A percentile compares a stretch with the other conserved stretches of the same genome.
These are phyloP conservation scores for Ceratobasidium theobromae DNA, from an alignment of 1,284 basidiomycete genomes.

Conservation along the genomic window DNA sequence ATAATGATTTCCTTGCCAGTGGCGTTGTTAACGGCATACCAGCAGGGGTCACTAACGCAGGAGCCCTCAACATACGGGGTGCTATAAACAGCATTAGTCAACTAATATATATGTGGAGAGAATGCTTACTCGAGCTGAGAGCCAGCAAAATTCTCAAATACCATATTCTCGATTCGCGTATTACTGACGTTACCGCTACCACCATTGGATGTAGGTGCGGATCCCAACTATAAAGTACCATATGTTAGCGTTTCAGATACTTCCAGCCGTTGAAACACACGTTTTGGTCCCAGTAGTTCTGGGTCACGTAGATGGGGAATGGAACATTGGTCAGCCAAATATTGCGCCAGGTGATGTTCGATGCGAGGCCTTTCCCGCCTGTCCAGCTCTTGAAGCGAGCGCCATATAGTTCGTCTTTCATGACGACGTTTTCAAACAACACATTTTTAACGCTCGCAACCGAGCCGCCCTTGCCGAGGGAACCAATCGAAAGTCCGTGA, in stretches of 20 bases:
- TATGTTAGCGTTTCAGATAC: background rate
- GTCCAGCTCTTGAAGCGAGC: constrained; percentile 71
- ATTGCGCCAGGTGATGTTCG: constrained; percentile 61
- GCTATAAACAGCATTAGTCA: constrained; percentile 41
- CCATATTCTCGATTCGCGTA: constrained; percentile 57
- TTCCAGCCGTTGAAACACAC: constrained; percentile 41
- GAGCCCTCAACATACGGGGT: constrained; percentile 57
- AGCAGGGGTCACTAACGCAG: constrained; percentile 60
- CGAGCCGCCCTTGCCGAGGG: constrained; percentile 54
- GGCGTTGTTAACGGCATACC: constrained; percentile 55
- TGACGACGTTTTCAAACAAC: constrained; percentile 58
- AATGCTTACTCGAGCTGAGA: constrained; percentile 53
- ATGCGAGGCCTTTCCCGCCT: constrained; percentile 59
- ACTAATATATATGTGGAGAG: background rate
- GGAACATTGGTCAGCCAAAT: constrained; percentile 55
- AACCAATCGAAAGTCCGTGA: constrained; percentile 63
- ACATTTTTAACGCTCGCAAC: constrained; percentile 59
- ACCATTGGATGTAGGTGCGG: constrained; percentile 51
- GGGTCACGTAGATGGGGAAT: constrained; percentile 65
- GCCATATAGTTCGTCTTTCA: constrained; percentile 57
- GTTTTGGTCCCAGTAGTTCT: constrained; percentile 65
- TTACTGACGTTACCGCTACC: constrained; percentile 52
- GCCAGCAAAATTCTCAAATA: constrained; percentile 57
- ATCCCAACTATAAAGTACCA: constrained; percentile 42
- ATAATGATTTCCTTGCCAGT: constrained; percentile 62